Conservation (phyloP, 495 filamentous ascomycete genomes). For the Xylaria sp. region DNA sequence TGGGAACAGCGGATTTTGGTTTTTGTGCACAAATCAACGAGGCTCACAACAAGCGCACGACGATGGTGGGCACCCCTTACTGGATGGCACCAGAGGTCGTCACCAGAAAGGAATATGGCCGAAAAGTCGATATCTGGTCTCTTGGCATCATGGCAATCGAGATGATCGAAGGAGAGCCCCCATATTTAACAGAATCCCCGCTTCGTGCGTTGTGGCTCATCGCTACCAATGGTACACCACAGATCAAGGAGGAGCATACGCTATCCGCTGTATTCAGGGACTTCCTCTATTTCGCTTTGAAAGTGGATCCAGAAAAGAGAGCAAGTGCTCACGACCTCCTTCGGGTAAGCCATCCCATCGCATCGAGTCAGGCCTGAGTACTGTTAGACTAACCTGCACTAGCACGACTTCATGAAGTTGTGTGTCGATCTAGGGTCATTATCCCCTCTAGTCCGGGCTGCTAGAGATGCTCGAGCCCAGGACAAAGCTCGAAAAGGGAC, state of each 20-base stretch:
- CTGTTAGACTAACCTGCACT: slow-evolving; percentile 41
- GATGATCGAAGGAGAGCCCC: slow-evolving; percentile 99
- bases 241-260: slow-evolving; percentile 90
- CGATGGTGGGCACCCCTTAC: slow-evolving; percentile 98
- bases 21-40: slow-evolving; percentile 99
- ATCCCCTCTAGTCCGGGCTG: slow-evolving; percentile 85
- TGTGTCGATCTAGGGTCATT: slow-evolving; percentile 68
- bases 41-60: slow-evolving; percentile 93
- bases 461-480: slow-evolving; percentile 79
- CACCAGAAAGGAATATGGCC: slow-evolving; percentile 95
- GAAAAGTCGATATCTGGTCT: slow-evolving; percentile 99
- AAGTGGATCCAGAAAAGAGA: slow-evolving; percentile 96
- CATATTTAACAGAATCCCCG: slow-evolving; percentile 94
- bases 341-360: slow-evolving; percentile 63
- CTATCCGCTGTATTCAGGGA: slow-evolving; percentile 83
- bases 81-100: slow-evolving; percentile 99
- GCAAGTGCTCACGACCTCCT: slow-evolving; percentile 92
- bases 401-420: slow-evolving; percentile 95
- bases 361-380: slow-evolving; percentile 4
- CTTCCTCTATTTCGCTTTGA: slow-evolving; percentile 87
- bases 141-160: slow-evolving; percentile 99
- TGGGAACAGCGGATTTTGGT: slow-evolving; percentile 84
- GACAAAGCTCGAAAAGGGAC: slow-evolving; percentile 76
- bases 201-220: slow-evolving; percentile 94
- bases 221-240: slow-evolving; percentile 94